Conservation (phyloP, 2,329 filamentous ascomycete species). For the Fusarium robinianum region DNA sequence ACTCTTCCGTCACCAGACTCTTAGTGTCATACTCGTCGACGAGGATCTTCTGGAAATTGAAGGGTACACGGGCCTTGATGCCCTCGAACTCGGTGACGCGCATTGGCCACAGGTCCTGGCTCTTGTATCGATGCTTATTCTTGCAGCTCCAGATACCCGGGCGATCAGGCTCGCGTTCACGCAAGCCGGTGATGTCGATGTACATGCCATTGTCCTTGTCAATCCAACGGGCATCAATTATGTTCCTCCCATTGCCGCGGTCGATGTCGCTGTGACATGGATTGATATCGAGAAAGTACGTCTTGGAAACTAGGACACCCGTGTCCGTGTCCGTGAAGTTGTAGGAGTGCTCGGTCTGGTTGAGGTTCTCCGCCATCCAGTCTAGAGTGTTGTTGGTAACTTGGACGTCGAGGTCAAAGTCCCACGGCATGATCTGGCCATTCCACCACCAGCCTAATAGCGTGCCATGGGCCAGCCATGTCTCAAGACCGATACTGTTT, state of each 20-base stretch:
- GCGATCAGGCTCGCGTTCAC: slow-evolving; percentile 62
- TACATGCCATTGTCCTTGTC: slow-evolving; percentile 76
- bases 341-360: slow-evolving; percentile 69
- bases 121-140: slow-evolving; percentile 74
- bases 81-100: slow-evolving; percentile 76
- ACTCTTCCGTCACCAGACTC: slow-evolving; percentile 63
- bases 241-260: slow-evolving; percentile 70
- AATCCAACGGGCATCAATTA: slow-evolving; percentile 86
- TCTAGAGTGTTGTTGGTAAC: slow-evolving; percentile 69
- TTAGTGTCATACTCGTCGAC: slow-evolving; percentile 67
- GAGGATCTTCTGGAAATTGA: slow-evolving; percentile 67
- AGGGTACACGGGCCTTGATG: slow-evolving; percentile 70
- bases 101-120: slow-evolving; percentile 76
- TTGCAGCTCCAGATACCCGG: slow-evolving; percentile 79
- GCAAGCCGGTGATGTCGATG: slow-evolving; percentile 80
- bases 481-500: slow-evolving; percentile 68
- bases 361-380: slow-evolving; percentile 67
- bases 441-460: slow-evolving; percentile 92
- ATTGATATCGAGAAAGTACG: slow-evolving; percentile 78
- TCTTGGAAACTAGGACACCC: slow-evolving; percentile 47
- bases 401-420: slow-evolving; percentile 84
- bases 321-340: slow-evolving; percentile 48
- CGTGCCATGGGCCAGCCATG: slow-evolving; percentile 86
- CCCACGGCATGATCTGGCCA: slow-evolving; percentile 76
- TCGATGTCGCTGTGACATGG: slow-evolving; percentile 66